A percentile compares a stretch with the other conserved stretches of the same genome.
phyloP scores from a whole-genome alignment of 176 grass and related monocot genomes.

The Musa beccarii region DNA sequence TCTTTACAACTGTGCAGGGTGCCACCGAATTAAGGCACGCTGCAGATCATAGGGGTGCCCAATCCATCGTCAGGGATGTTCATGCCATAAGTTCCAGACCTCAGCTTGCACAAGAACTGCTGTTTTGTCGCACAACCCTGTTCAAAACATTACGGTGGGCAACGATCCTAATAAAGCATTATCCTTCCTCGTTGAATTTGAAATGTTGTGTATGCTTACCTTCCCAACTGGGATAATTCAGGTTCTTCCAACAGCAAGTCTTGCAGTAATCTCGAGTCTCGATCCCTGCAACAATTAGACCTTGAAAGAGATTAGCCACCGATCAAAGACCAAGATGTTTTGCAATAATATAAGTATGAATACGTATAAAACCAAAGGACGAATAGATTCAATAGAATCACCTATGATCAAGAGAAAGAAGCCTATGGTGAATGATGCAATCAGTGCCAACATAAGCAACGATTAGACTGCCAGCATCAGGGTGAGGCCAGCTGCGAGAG shows the following conservation, averaged over 20 bases:
- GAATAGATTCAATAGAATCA: slow-evolving; percentile 3
- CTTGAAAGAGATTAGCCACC: slow-evolving; percentile 12
- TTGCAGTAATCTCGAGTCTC: slow-evolving; percentile 38
- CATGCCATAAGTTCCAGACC: not conserved
- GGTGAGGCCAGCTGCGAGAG: slow-evolving; percentile 85
- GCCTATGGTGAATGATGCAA: slow-evolving; percentile 53
- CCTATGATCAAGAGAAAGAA: slow-evolving; percentile 65
- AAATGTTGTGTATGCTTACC: slow-evolving; percentile 29
- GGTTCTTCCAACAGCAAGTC: slow-evolving; percentile 74
- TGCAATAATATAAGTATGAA: not conserved
- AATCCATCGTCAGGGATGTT: not conserved
- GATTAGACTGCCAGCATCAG: slow-evolving; percentile 72
- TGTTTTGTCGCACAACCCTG: slow-evolving; percentile 10
- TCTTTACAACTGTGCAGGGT: not conserved
- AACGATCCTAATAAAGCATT: too few species aligned
- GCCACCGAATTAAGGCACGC: not conserved
- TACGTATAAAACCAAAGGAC: not conserved
- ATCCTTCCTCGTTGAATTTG: too few species aligned
- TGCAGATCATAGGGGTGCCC: not conserved
- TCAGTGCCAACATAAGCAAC: slow-evolving; percentile 59
- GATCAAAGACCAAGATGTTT: not conserved
- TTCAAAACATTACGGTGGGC: not conserved
- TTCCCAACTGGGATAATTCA: slow-evolving; percentile 55
- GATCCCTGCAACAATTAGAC: slow-evolving; percentile 31
- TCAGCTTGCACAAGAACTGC: not conserved